Conservation (phyloP, 2,329 filamentous ascomycete genomes). For the Penicillium concentricum region DNA sequence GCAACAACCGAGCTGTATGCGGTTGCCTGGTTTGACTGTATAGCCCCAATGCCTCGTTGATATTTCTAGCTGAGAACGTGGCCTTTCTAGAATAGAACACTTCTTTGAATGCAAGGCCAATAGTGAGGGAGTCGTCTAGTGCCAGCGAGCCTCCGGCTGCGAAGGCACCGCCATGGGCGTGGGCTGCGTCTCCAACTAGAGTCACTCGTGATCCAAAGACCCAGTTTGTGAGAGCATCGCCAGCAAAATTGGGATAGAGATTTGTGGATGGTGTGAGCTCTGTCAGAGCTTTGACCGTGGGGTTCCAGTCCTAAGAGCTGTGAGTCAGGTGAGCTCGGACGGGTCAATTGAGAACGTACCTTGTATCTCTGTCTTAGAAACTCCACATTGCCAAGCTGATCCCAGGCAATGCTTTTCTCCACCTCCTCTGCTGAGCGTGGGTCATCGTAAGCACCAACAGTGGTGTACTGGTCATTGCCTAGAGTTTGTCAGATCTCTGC, state of each 20-base stretch:
- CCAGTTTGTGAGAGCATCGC: constrained; percentile 44
- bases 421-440: constrained; percentile 33
- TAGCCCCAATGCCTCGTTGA: constrained; percentile 36
- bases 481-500: not conserved
- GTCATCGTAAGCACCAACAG: constrained; percentile 46
- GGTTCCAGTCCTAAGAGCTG: constrained; percentile 44
- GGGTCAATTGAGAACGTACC: constrained; percentile 5
- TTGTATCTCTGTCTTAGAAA: constrained; percentile 35
- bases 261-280: constrained; percentile 43
- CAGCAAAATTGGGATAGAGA: constrained; percentile 47
- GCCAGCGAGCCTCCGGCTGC: constrained; percentile 33
- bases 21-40: constrained; percentile 48
- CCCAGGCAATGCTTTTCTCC: constrained; percentile 38
- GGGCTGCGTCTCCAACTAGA: constrained; percentile 31
- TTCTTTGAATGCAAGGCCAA: constrained; percentile 42
- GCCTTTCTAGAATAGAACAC: constrained; percentile 22
- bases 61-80: constrained; percentile 6
- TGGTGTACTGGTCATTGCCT: constrained; percentile 40
- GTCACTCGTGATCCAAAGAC: constrained; percentile 36
- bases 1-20: constrained; percentile 40
- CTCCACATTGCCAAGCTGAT: constrained; percentile 39
- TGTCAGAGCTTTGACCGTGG: constrained; percentile 41
- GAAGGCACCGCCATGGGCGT: constrained; percentile 33
- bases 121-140: constrained; percentile 41
- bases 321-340: not conserved